Base-by-base conservation (phyloP, 2,329 filamentous ascomycete species). In the Epichloe bromicola region DNA sequence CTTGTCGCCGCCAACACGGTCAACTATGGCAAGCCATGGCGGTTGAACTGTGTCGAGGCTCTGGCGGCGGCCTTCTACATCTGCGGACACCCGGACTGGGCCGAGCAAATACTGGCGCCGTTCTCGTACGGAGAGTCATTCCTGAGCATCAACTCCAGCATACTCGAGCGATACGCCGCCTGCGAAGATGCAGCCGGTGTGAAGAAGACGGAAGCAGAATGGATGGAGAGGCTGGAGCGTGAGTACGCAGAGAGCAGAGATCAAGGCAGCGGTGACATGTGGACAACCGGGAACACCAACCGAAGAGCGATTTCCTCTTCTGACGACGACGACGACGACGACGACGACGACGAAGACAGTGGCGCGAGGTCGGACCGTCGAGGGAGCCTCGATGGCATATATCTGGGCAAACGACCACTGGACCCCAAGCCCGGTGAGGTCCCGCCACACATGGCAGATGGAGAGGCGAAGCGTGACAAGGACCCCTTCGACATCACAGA, bases 11-110 rank as follows among this genome's bases (percentile, higher is more conserved):
- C 93, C 46, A 98, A 98, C 66, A 85, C 86, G 1, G 93, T 96
- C 63, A 98, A 98, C 70, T 98, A 98, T 69, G 93, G 93, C 54
- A 87, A 88, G 62, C 93, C 93, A 5, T 96, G 90, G 87, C 77
- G 90, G 50, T 67, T 98, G 55, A 98, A 98, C 67, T 98, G 93
- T 61, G 93, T 89, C 33, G 93, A 98, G 72, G 93, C 93, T 4
- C 74, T 98, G 45, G 93, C 89, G 0, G 91, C 93, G 3, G 88
- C 87, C 20, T 98, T 95, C 63, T 87, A 79, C 61, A 98, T 98
- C 56, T 97, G 91, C 60, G 88, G 93, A 4, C 88, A 93, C 61
- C 66, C 78, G 6, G 91, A 96, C 48, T 98, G 93, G 93, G 91
- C 93, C 0, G 81, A 85, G 62, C 79, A 88, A 55, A 81, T 95